Evolutionary conservation across 176 grass and related monocot genomes (phyloP).

Genomic region (Cenchrus fungigraminus): DNA sequence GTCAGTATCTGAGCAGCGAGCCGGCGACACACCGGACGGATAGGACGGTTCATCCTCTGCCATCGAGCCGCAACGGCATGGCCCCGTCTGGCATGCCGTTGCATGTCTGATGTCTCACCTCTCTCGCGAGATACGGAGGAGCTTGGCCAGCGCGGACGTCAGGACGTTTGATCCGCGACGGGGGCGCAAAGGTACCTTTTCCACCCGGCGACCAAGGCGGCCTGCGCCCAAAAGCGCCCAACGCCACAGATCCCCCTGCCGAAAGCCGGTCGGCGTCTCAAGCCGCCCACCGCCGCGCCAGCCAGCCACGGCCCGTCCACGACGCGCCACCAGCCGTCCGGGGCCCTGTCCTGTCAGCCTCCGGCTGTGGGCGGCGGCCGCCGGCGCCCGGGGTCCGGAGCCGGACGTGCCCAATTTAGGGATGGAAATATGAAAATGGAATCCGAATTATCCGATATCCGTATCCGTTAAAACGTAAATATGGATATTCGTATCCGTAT

Average conservation of each 20-base stretch:
- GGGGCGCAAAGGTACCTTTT: slow-evolving; percentile 26
- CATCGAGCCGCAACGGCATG: neutral
- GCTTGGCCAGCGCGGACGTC: neutral
- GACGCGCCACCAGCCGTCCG: neutral
- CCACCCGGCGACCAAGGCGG: slow-evolving; percentile 16
- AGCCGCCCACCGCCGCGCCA: too few species aligned
- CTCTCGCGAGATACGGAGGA: too few species aligned
- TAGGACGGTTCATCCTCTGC: neutral
- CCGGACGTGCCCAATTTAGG: slow-evolving; percentile 17
- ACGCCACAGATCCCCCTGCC: neutral
- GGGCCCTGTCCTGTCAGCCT: too few species aligned
- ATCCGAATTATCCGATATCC: too few species aligned
- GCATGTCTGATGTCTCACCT: too few species aligned
- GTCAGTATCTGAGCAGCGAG: neutral
- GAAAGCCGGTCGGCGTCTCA: neutral
- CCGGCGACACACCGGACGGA: neutral
- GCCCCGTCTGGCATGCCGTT: too few species aligned
- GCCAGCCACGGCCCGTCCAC: neutral
- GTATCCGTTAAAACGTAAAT: too few species aligned
- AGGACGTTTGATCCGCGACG: neutral
- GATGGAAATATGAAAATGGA: too few species aligned
- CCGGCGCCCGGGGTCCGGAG: neutral
- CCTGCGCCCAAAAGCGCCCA: slow-evolving; percentile 47
- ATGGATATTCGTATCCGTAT: too few species aligned
- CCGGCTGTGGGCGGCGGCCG: too few species aligned